Evolutionary conservation across 2,329 filamentous ascomycete genomes (phyloP).

Genomic region (Neonectria faginata): DNA sequence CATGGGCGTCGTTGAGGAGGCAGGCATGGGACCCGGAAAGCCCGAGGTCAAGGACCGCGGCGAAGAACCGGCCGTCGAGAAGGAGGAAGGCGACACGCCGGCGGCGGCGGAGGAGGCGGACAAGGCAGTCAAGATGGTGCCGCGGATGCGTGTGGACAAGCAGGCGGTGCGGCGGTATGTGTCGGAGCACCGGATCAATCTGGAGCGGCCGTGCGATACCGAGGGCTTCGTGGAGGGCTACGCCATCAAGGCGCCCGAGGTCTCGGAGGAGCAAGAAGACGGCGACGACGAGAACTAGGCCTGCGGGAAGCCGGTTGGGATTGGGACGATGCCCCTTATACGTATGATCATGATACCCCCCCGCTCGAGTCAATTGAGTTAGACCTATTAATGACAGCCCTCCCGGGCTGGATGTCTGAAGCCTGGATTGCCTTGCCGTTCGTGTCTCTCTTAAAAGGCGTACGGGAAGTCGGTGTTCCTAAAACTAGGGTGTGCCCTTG

Average conservation of each 20-base stretch:
- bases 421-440: neutral
- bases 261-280: conserved; percentile 49
- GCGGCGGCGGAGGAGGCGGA: conserved; percentile 44
- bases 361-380: conserved; percentile 31
- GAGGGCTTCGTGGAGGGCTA: conserved; percentile 80
- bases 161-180: conserved; percentile 75
- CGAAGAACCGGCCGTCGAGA: conserved; percentile 37
- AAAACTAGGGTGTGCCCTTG: neutral
- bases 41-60: conserved; percentile 33
- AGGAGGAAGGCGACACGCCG: conserved; percentile 31
- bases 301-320: conserved; percentile 12
- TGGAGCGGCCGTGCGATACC: conserved; percentile 76
- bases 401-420: neutral
- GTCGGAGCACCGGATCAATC: conserved; percentile 67
- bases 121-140: conserved; percentile 51
- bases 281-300: conserved; percentile 37
- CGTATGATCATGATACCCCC: conserved; percentile 42
- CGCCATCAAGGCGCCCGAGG: conserved; percentile 59
- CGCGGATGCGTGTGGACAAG: conserved; percentile 65
- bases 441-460: neutral
- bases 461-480: neutral
- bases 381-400: conserved; percentile 12
- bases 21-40: conserved; percentile 60
- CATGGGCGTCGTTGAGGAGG: conserved; percentile 78
- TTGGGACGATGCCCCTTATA: conserved; percentile 29